Evolutionary conservation across 768 basidiomycete species (phyloP).

Genomic region (Naganishia vaughanmartiniae): DNA sequence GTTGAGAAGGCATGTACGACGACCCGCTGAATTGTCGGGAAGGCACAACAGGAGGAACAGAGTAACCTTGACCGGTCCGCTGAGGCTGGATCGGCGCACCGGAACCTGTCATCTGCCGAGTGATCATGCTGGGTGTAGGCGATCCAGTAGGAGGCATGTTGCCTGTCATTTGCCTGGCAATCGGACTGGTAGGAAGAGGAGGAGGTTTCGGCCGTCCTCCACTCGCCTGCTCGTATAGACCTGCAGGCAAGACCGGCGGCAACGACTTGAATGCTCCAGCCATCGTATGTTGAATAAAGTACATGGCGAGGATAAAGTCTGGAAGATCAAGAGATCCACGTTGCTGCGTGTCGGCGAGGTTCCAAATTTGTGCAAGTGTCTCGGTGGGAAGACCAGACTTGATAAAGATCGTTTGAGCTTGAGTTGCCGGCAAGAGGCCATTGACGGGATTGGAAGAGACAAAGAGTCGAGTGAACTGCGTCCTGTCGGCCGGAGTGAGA

Average conservation of each 20-base stretch:
- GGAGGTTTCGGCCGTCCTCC: constrained; percentile 43
- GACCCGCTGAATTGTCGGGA: constrained; percentile 25
- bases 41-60: constrained; percentile 35
- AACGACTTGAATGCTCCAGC: constrained; percentile 68
- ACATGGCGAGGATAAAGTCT: constrained; percentile 95
- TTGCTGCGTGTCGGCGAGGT: constrained; percentile 88
- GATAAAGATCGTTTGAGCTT: constrained; percentile 84
- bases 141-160: constrained; percentile 1
- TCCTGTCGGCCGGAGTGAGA: constrained; percentile 73
- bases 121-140: constrained; percentile 51
- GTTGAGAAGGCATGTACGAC: constrained; percentile 22
- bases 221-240: constrained; percentile 76
- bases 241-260: constrained; percentile 73
- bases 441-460: constrained; percentile 66
- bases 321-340: constrained; percentile 81
- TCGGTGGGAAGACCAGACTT: constrained; percentile 85
- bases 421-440: constrained; percentile 77
- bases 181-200: constrained; percentile 34
- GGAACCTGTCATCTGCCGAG: constrained; percentile 60
- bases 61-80: constrained; percentile 58
- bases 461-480: constrained; percentile 80
- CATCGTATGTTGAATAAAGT: constrained; percentile 91
- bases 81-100: constrained; percentile 42
- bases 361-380: constrained; percentile 90
- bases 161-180: constrained; percentile 40